Evolutionary conservation across 805 yeast genomes (phyloP), one percentile per base, ranked within the genome.

Genomic region (Lipomyces orientalis): DNA sequence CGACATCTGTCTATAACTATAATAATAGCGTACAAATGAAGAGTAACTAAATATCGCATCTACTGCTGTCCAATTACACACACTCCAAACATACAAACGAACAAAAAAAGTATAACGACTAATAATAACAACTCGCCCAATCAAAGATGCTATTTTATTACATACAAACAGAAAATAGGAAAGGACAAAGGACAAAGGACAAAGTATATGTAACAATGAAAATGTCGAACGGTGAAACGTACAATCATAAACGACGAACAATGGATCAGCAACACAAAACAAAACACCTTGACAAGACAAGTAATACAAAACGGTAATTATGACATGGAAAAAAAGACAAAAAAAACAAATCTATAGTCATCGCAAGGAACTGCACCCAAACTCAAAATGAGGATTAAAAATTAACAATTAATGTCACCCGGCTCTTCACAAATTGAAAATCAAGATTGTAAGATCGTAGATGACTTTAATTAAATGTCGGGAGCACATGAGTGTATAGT

Each of bases 241-340:
- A 43, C 49, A 43, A 14, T 25, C 19, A 33, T 54, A 31, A 54
- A 29, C 12, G 33, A 49, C 25, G 33, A 33, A 49, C 6, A 49
- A 60, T 33, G 49, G 49, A 43, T 43, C n/a, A 25, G 29, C 29
- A 1, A 25, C 29, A 25, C 29, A 25, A 25, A 43, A 49, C 25
- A 60, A 43, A 25, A 19, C 61, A 35, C 46, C 34, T 56, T 43
- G 22, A n/a, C 49, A 43, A 43, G 16, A 43, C 49, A 16, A 16
- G 49, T 16, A 14, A 43, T 16, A 16, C 19, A 8, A 14, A 16
- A 43, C 6, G 6, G 16, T 14, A 43, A 43, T 43, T 16, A 43
- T 37, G 43, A 37, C 43, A 9, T 10, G 49, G n/a, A 16, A n/a
- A 43, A n/a, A 14, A 19, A 43, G 5, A 22, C 7, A 16, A n/a